Base-by-base conservation (phyloP, 495 filamentous ascomycete species). In the Penicillium ucsense region DNA sequence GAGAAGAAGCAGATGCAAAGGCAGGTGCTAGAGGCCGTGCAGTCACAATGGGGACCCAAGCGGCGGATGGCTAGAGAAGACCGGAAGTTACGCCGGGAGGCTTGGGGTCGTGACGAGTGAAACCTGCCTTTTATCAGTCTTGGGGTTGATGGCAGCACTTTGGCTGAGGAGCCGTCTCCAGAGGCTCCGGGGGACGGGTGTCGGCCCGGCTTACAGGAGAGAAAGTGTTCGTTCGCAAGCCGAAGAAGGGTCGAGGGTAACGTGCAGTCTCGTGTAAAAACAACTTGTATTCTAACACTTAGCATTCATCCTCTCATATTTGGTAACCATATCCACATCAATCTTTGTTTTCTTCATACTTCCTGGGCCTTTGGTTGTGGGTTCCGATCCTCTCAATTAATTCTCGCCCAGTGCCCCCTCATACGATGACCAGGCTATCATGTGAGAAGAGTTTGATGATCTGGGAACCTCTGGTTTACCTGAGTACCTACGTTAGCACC, bases 11-110 rank as follows among this genome's bases (percentile, higher is more conserved):
- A 70, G 46, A 68, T 67, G 27, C 73, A 78, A 42, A 67, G 86
- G 47, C 63, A 70, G 45, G 66, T 73, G 41, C 48, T 81, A 53
- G 82, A 84, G 55, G 76, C 71, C 10, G 70, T 82, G 28, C 81
- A 81, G 68, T 80, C 73, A 43, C 74, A 76, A 59, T 95, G 88
- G 88, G 88, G 89, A 34, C 68, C 76, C 9, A 78, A 78, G 61
- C 75, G 81, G 61, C 74, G 74, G 50, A 75, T 74, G 64, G 89
- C 89, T 35, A 76, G 83, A 49, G 85, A 86, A 65, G 89, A 94
- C 60, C 66, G 83, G 57, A 58, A 70, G 60, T 77, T 81, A 68
- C 79, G 89, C 59, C 76, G 72, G 65, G 78, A 78, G 48, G 60
- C 81, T 11, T 78, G 74, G 74, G 68, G 63, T 41, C 70, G 62